Evolutionary conservation across 2,329 filamentous ascomycete species (phyloP).

Genomic region (Orbilia oligospora): DNA sequence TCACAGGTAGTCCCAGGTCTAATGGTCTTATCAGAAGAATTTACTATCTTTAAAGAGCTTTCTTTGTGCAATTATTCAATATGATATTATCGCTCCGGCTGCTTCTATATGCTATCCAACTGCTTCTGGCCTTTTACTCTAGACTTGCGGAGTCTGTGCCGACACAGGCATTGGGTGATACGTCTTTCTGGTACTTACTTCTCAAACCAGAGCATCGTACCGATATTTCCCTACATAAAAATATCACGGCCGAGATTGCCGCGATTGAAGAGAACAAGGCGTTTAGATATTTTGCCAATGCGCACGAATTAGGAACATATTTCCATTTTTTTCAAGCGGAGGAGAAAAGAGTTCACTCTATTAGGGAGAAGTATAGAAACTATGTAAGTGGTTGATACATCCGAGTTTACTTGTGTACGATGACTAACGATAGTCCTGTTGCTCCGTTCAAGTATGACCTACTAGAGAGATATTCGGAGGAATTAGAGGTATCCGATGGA

Average conservation of each 20-base stretch:
- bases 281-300: conserved; percentile 21
- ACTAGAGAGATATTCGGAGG: conserved; percentile 17
- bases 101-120: conserved; percentile 5
- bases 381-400: conserved; percentile 15
- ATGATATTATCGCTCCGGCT: conserved; percentile 28
- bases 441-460: conserved; percentile 18
- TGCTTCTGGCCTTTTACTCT: not conserved
- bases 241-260: conserved; percentile 14
- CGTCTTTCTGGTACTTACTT: conserved; percentile 41
- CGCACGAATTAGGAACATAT: conserved; percentile 9
- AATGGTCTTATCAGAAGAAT: not conserved
- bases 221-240: conserved; percentile 3
- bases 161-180: conserved; percentile 33
- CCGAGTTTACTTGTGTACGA: too few relatives aligned
- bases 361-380: conserved; percentile 7
- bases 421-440: too few relatives aligned
- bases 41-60: not conserved
- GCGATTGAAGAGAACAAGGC: conserved; percentile 3
- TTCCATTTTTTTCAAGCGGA: conserved; percentile 42
- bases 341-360: not conserved
- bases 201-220: conserved; percentile 21
- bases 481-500: conserved; percentile 13
- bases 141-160: not conserved
- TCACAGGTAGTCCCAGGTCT: not conserved
- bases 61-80: not conserved